Base-by-base conservation (phyloP, 345 rosid genomes). In the Gynandropsis gynandra region DNA sequence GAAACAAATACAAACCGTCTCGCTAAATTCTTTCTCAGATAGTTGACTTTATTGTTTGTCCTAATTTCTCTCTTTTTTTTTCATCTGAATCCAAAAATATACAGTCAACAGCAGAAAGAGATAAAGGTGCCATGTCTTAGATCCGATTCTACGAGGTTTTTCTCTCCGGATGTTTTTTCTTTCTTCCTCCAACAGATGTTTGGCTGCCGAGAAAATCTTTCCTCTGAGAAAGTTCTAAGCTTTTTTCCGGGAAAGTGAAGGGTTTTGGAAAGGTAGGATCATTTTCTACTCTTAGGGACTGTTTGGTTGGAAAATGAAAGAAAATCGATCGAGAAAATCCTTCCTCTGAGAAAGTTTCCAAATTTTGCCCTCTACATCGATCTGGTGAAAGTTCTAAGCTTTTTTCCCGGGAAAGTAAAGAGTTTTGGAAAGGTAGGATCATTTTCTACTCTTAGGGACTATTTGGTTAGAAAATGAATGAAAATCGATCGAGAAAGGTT, bases 41-140 rank as follows among this genome's bases (percentile, higher is more conserved):
- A 65, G 70, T 66, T 66, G 70, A 66, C 70, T 66, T 65, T 65
- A 8, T 20, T 65, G 50, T 65, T 58, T 52, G 51, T 39, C 50
- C 20, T 54, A 54, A 54, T 52, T 43, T 20, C 58, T 43, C 46
- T 11, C 31, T 16, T 20, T 16, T 14, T 5, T 39, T 16, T 13
- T 31, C 58, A 33, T 47, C 60, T 24, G 60, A 59, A 52, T 44
- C 59, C 9, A 7, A 15, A 45, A 65, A 52, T 8, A 59, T 58
- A 65, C 58, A 59, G 70, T 65, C 70, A 65, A 65, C 60, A 50
- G 12, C 0, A 5, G 29, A 24, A 24, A 46, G 70, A 58, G 64
- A 52, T 32, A 58, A 58, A 46, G 55, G 16, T 42, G 8, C 36
- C 27, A 44, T 65, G 57, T 65, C 58, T 8, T 17, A 65, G 70